Evolutionary conservation across 148 eudicot species (phyloP), one percentile per base, ranked within the genome.

Genomic region (Hydrangea macrophylla): DNA sequence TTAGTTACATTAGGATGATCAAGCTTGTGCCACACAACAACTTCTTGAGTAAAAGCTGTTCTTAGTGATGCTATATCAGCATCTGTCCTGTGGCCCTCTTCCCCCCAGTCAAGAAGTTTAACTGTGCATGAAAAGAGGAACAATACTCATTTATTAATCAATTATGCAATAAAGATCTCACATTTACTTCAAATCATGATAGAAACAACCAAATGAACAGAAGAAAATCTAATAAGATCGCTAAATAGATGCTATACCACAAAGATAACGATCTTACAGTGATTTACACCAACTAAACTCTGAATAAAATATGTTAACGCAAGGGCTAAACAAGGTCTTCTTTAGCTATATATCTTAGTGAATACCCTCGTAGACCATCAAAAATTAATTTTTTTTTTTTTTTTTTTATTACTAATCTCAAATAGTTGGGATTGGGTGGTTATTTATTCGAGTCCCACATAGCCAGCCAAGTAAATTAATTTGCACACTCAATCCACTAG

Each of bases 1-100:
- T 91, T 91, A 8, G 95, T 91, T 28, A 91, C 95, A 82, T 91
- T 91, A 58, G 97, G 97, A 78, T 91, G 97, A 61, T 91, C 86
- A 54, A 91, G 88, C 78, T 86, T 88, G 80, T 88, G 85, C 97
- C 97, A 91, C 24, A 91, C 97, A 28, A 80, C 81, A 70, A 91
- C 95, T 82, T 91, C 97, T 77, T 91, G 92, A 5, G 92, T 71
- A 80, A 91, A 91, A 73, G 92, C 92, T 62, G 92, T 80, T 74
- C 92, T 84, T 28, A 88, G 77, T 74, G 87, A 85, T 62, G 85
- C 75, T 68, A 89, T 66, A 78, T 91, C 97, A 73, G 90, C 77
- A 4, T 89, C 88, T 67, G 88, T 82, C 69, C 97, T 80, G 65
- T 86, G 95, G 23, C 95, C 90, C 76, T 88, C 97, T 80, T 91